phyloP scores from a whole-genome alignment of 768 basidiomycete species.

The Lactarius vividus region DNA sequence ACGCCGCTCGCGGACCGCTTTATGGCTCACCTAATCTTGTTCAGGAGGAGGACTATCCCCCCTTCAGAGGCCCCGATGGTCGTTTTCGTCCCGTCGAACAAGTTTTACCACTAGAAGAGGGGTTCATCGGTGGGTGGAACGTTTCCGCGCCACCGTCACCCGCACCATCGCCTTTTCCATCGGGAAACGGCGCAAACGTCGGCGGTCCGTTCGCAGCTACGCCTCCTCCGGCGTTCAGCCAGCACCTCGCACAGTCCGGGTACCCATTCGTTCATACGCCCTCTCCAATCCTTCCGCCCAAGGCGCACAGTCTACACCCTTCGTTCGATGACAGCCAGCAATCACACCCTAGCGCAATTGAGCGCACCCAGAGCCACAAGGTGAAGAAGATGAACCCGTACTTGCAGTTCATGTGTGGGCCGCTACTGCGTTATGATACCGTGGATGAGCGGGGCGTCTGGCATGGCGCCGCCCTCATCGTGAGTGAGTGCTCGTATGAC shows the following conservation, averaged over 20 bases:
- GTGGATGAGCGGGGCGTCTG: slow-evolving; percentile 74
- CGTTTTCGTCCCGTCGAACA: slow-evolving; percentile 54
- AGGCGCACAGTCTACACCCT: slow-evolving; percentile 6
- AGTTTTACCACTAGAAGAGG: slow-evolving; percentile 58
- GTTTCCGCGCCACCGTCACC: slow-evolving; percentile 35
- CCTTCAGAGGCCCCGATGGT: slow-evolving; percentile 48
- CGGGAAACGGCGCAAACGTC: slow-evolving; percentile 40
- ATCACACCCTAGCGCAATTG: slow-evolving; percentile 55
- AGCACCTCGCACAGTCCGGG: slow-evolving; percentile 15
- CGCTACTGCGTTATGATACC: slow-evolving; percentile 87
- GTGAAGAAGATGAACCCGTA: slow-evolving; percentile 74
- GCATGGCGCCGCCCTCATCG: slow-evolving; percentile 85
- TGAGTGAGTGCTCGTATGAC: slow-evolving; percentile 55
- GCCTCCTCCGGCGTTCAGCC: slow-evolving; percentile 3
- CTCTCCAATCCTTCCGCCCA: slow-evolving; percentile 6
- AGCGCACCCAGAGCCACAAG: slow-evolving; percentile 58
- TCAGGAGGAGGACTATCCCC: slow-evolving; percentile 28
- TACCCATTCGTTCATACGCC: slow-evolving; percentile 12
- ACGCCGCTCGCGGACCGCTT: slow-evolving; percentile 2
- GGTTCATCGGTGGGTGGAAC: slow-evolving; percentile 57
- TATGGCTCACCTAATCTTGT: slow-evolving; percentile 36
- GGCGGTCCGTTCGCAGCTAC: neutral
- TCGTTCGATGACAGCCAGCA: slow-evolving; percentile 37
- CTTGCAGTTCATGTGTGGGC: slow-evolving; percentile 90
- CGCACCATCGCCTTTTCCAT: slow-evolving; percentile 44